A percentile compares a stretch with the other conserved stretches of the same genome.
These are phyloP conservation scores for Xylaria sp. DNA, from an alignment of 2,329 filamentous ascomycete genomes.

Conservation along the genomic window DNA sequence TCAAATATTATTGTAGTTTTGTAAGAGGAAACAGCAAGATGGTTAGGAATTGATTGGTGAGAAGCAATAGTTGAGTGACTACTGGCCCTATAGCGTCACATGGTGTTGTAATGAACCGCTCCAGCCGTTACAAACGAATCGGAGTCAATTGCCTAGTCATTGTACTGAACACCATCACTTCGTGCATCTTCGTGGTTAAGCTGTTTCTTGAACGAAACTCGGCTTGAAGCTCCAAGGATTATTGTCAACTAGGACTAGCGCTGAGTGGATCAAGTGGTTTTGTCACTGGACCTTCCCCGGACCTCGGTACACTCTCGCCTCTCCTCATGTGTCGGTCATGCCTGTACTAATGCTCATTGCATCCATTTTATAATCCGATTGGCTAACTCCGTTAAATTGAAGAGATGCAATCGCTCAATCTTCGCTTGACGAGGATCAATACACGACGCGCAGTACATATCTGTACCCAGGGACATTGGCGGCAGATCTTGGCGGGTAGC, in stretches of 20 bases:
- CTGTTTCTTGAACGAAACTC: too few relatives aligned
- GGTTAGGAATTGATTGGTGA: too few relatives aligned
- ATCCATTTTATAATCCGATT: background rate
- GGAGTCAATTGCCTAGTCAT: too few relatives aligned
- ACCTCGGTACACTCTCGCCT: conserved; percentile 23
- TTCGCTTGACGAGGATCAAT: background rate
- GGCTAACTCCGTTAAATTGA: background rate
- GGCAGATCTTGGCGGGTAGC: background rate
- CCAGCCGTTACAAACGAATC: too few relatives aligned
- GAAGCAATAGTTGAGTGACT: too few relatives aligned
- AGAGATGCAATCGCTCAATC: conserved; percentile 15
- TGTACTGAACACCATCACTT: too few relatives aligned
- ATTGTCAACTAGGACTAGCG: conserved; percentile 1
- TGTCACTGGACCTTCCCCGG: background rate
- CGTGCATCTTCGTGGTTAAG: too few relatives aligned
- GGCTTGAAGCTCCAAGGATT: background rate
- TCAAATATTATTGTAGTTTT: too few relatives aligned
- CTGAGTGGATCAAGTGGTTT: conserved; percentile 7
- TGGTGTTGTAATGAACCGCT: too few relatives aligned
- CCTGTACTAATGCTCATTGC: too few relatives aligned
- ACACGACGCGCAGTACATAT: background rate
- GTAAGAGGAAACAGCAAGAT: too few relatives aligned
- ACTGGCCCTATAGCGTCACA: too few relatives aligned
- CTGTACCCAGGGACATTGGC: background rate
- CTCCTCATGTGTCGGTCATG: background rate